phyloP scores from a whole-genome alignment of 78 protist species.

The Polysphondylium violaceum region DNA sequence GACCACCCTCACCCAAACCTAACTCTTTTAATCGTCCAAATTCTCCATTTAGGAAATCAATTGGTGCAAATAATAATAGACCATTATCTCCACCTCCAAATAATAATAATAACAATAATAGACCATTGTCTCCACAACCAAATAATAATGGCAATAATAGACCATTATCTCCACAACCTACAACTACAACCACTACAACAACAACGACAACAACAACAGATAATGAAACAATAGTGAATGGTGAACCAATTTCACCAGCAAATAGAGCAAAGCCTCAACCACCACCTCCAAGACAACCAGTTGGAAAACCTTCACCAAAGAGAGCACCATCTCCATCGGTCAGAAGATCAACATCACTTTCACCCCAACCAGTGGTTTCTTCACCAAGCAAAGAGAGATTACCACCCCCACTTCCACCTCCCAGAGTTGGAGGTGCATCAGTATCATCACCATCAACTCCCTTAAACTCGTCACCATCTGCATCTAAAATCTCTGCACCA shows the following conservation, averaged over 20 bases:
- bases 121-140: slow-evolving; percentile 12
- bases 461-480: background rate
- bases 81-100: slow-evolving; percentile 25
- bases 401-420: slow-evolving; percentile 62
- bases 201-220: background rate
- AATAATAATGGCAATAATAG: slow-evolving; percentile 5
- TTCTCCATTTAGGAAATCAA: background rate
- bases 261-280: slow-evolving; percentile 29
- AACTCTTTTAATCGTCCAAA: background rate
- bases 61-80: background rate
- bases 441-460: background rate
- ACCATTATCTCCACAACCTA: slow-evolving; percentile 32
- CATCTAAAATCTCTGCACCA: background rate
- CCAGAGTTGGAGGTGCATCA: too few relatives aligned
- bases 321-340: slow-evolving; percentile 36
- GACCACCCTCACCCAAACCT: slow-evolving; percentile 4
- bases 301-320: slow-evolving; percentile 6
- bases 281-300: slow-evolving; percentile 5
- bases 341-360: background rate
- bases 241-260: background rate
- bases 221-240: background rate
- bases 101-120: background rate
- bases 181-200: background rate
- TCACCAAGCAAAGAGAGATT: background rate
- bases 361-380: background rate